A percentile compares a stretch with the other conserved stretches of the same genome.
Conservation (phyloP, 176 grass and related monocot species). For the Chrysopogon serrulatus region DNA sequence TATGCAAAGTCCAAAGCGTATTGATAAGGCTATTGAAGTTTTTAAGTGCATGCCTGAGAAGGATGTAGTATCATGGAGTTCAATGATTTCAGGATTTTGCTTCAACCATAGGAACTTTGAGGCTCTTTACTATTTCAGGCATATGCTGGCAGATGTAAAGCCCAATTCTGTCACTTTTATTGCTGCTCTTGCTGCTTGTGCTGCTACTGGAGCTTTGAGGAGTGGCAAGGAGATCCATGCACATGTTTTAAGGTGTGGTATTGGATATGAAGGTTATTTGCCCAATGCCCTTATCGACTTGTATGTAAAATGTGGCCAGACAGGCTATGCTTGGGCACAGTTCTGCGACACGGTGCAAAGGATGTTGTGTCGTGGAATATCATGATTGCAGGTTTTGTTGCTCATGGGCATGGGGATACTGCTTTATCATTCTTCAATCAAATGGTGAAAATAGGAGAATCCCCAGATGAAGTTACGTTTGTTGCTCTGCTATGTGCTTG, state of each 20-base stretch:
- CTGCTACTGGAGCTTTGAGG: conserved; percentile 59
- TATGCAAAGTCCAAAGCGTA: conserved; percentile 75
- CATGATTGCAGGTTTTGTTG: conserved; percentile 79
- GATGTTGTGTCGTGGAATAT: conserved; percentile 93
- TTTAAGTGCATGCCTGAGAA: conserved; percentile 81
- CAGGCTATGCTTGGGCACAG: conserved; percentile 65
- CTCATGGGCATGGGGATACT: conserved; percentile 47
- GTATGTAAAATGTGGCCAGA: conserved; percentile 92
- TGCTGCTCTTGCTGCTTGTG: conserved; percentile 68
- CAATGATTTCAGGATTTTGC: conserved; percentile 79
- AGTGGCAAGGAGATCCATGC: conserved; percentile 94
- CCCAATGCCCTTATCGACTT: conserved; percentile 84
- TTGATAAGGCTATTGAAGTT: conserved; percentile 81
- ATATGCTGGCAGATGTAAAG: conserved; percentile 69
- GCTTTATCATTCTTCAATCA: conserved; percentile 59
- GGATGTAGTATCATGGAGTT: conserved; percentile 79
- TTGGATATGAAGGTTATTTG: conserved; percentile 58
- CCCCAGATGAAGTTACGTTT: conserved; percentile 91
- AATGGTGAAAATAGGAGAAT: conserved; percentile 65
- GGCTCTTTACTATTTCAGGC: conserved; percentile 75
- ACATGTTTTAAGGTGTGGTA: conserved; percentile 56
- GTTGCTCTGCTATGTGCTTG: conserved; percentile 72
- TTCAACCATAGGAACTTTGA: conserved; percentile 79
- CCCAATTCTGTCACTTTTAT: conserved; percentile 88
- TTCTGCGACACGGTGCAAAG: conserved; percentile 51